phyloP scores from a whole-genome alignment of 2,329 filamentous ascomycete species.

The Alternaria sp. region DNA sequence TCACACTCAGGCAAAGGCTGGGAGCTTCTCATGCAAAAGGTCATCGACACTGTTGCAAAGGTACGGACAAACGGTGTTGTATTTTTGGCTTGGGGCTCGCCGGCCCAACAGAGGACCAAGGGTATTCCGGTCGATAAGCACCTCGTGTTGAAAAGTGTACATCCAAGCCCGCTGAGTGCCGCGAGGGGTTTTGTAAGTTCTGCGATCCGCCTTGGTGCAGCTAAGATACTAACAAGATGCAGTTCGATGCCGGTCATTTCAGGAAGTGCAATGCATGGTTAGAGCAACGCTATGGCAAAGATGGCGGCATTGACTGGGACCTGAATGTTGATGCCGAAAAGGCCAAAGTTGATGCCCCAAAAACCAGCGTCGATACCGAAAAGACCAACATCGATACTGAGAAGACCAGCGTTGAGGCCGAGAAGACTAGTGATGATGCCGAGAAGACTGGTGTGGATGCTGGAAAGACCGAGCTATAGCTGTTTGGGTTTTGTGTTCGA shows the following conservation, averaged over 20 bases:
- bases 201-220: neutral
- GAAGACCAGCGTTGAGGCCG: no score
- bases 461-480: slow-evolving; percentile 24
- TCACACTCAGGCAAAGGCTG: slow-evolving; percentile 87
- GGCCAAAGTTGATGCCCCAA: slow-evolving; percentile 21
- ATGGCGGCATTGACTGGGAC: slow-evolving; percentile 86
- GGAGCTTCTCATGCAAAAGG: slow-evolving; percentile 91
- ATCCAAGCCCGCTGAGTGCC: slow-evolving; percentile 93
- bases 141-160: slow-evolving; percentile 83
- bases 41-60: slow-evolving; percentile 85
- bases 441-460: slow-evolving; percentile 50
- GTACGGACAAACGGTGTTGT: slow-evolving; percentile 83
- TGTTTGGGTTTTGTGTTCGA: neutral
- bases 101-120: slow-evolving; percentile 79
- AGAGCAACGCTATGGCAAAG: slow-evolving; percentile 76
- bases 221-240: slow-evolving; percentile 45
- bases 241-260: slow-evolving; percentile 83
- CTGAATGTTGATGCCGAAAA: slow-evolving; percentile 57
- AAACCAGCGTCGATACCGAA: slow-evolving; percentile 29
- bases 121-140: slow-evolving; percentile 78
- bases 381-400: neutral
- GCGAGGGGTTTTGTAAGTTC: slow-evolving; percentile 74
- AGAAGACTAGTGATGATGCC: no score
- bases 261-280: slow-evolving; percentile 87
- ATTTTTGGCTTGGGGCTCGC: slow-evolving; percentile 92